Evolutionary conservation across 257 asterid genomes (phyloP).

Genomic region (Solanum chiquidenum): DNA sequence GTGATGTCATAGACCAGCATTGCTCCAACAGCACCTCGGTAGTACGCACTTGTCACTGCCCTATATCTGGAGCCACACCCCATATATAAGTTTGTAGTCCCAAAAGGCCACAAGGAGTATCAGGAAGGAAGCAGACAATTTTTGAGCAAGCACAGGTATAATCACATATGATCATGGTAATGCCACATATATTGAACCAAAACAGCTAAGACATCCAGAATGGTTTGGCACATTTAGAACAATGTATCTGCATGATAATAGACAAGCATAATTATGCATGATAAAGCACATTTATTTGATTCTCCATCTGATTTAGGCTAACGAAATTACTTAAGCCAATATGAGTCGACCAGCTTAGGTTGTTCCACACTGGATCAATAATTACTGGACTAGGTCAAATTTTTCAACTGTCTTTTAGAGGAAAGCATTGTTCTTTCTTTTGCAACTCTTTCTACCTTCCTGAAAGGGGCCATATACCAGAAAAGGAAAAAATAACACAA

Average conservation of each 20-base stretch:
- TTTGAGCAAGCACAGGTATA: not conserved
- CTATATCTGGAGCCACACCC: conserved; percentile 47
- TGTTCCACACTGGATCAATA: not conserved
- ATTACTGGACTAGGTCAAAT: not conserved
- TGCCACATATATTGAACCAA: not conserved
- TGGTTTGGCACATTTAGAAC: not conserved
- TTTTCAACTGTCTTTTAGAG: not conserved
- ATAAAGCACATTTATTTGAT: not conserved
- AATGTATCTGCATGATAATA: not conserved
- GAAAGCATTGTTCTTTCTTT: not conserved
- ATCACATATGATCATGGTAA: not conserved
- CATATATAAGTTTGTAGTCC: not conserved
- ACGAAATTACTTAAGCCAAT: not conserved
- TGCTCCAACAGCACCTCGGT: conserved; percentile 94
- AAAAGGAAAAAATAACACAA: not conserved
- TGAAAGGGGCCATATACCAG: not conserved
- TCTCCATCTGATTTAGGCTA: not conserved
- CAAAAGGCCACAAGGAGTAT: not conserved
- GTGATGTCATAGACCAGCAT: conserved; percentile 83
- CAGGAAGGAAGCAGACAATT: not conserved
- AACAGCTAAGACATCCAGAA: not conserved
- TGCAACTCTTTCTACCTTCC: not conserved
- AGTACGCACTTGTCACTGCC: conserved; percentile 88
- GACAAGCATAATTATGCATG: not conserved
- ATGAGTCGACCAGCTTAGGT: not conserved